A percentile compares a stretch with the other conserved stretches of the same genome.
These are phyloP conservation scores for Ceratocystis eucalypticola DNA, from an alignment of 2,329 filamentous ascomycete genomes.

Conservation along the genomic window DNA sequence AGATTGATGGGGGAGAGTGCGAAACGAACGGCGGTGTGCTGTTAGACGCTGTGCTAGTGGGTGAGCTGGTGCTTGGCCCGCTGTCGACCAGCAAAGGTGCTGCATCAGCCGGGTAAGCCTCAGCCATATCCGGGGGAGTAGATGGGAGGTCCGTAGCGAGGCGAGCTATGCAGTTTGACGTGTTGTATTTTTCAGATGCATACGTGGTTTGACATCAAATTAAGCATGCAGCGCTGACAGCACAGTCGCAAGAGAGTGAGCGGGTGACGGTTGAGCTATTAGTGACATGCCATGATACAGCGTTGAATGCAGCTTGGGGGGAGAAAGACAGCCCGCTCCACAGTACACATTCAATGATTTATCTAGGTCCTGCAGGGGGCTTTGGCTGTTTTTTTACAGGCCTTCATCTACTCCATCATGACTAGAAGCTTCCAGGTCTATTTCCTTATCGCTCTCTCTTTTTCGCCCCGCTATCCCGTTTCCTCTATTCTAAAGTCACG, in stretches of 20 bases:
- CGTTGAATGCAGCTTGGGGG: background rate
- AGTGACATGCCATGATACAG: background rate
- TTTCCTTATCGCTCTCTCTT: background rate
- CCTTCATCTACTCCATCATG: background rate
- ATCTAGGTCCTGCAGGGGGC: no score
- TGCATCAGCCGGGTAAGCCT: background rate
- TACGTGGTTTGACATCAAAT: background rate
- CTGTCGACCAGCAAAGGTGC: slow-evolving; percentile 4
- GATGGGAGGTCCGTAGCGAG: background rate
- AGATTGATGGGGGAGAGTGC: background rate
- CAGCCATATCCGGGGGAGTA: slow-evolving; percentile 6
- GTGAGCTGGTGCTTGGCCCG: background rate
- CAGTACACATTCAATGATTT: no score
- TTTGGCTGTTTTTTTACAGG: no score
- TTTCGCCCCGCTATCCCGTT: no score
- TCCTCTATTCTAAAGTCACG: background rate
- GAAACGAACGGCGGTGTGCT: background rate
- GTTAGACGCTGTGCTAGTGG: background rate
- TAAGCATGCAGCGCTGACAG: background rate
- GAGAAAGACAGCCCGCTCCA: no score
- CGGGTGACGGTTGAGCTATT: background rate
- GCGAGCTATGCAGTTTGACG: background rate
- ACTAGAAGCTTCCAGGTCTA: background rate
- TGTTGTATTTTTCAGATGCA: background rate
- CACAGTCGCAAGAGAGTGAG: background rate